phyloP scores from a whole-genome alignment of 495 filamentous ascomycete genomes.

The Aspergillus conjunctus region DNA sequence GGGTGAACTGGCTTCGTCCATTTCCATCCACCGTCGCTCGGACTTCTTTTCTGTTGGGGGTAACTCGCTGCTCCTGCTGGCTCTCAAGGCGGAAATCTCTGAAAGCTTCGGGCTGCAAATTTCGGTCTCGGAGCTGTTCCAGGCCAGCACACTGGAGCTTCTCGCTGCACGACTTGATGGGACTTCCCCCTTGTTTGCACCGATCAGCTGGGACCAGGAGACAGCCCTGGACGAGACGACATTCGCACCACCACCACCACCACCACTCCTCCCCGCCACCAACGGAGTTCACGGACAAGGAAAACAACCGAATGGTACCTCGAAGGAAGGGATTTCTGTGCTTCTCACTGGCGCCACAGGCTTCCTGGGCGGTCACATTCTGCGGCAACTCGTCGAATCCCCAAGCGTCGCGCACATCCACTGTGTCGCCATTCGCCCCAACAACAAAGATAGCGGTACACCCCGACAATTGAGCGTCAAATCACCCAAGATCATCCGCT shows the following conservation, averaged over 20 bases:
- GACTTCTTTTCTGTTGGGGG: slow-evolving; percentile 48
- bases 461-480: neutral
- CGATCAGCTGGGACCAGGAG: too few species aligned
- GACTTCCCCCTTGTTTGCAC: too few species aligned
- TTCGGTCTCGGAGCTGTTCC: slow-evolving; percentile 37
- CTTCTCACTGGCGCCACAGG: slow-evolving; percentile 41
- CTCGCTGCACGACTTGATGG: too few species aligned
- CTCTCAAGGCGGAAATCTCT: slow-evolving; percentile 32
- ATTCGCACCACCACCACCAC: neutral
- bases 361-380: slow-evolving; percentile 36
- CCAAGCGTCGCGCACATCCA: slow-evolving; percentile 27
- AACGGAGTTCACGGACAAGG: too few species aligned
- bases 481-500: slow-evolving; percentile 32
- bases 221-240: slow-evolving; percentile 3
- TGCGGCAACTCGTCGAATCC: slow-evolving; percentile 29
- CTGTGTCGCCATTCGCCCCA: slow-evolving; percentile 36
- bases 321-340: slow-evolving; percentile 13
- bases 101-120: slow-evolving; percentile 27
- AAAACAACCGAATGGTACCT: too few species aligned
- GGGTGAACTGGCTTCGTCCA: slow-evolving; percentile 14
- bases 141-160: slow-evolving; percentile 36
- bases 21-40: slow-evolving; percentile 20
- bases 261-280: neutral
- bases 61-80: slow-evolving; percentile 37
- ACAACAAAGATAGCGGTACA: neutral